A percentile compares a stretch with the other conserved stretches of the same genome.
Evolutionary conservation across 345 rosid genomes (phyloP).

Genomic region (Xanthoceras sorbifolium): DNA sequence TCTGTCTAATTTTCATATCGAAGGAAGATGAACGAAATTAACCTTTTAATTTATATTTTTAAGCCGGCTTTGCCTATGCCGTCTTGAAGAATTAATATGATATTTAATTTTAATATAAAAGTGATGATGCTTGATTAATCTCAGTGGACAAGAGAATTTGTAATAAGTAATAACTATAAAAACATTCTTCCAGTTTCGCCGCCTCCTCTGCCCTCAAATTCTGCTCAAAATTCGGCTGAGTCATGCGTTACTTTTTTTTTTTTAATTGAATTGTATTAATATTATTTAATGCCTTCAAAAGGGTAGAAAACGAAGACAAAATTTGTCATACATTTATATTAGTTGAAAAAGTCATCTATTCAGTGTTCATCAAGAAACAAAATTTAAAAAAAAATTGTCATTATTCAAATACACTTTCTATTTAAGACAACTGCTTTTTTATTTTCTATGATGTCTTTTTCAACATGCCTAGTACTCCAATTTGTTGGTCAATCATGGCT

Average conservation of each 20-base stretch:
- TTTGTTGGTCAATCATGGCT: neutral
- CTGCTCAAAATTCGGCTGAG: neutral
- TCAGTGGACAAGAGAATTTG: neutral
- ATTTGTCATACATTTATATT: neutral
- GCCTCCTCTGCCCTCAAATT: neutral
- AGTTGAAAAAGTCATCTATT: neutral
- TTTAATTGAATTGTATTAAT: neutral
- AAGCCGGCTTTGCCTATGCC: neutral
- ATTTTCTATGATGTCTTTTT: neutral
- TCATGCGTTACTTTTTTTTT: neutral
- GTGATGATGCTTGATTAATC: neutral
- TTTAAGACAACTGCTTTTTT: neutral
- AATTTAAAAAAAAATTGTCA: neutral
- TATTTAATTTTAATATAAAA: too few species aligned
- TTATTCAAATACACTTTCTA: neutral
- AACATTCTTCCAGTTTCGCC: conserved; percentile 20
- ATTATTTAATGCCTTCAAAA: neutral
- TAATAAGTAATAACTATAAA: neutral
- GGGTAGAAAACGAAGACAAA: neutral
- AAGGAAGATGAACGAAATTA: neutral
- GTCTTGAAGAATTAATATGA: neutral
- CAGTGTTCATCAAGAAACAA: neutral
- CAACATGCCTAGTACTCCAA: neutral
- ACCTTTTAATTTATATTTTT: neutral
- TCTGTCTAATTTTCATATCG: too few species aligned